Evolutionary conservation across 495 filamentous ascomycete species (phyloP), one percentile per base, ranked within the genome.

Genomic region (Tuber indicum): DNA sequence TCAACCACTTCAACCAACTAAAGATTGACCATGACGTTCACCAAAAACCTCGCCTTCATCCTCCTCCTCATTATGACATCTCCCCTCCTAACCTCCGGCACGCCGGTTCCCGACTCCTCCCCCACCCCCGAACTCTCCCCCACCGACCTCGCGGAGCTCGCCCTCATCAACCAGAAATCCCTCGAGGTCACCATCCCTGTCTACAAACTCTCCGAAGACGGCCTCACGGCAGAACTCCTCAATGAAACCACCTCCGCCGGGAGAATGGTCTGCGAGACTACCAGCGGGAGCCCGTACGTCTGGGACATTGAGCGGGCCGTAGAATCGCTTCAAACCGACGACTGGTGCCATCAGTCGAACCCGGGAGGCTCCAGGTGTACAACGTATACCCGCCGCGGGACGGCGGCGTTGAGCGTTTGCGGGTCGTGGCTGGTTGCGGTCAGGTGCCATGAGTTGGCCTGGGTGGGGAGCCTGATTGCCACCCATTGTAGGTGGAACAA

Each of bases 31-130:
- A 66, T 32, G 58, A 26, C 3, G 58, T 36, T 66, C 16, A 16
- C 26, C 58, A 17, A 36, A 32, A 36, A 32, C 26, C 26, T 66
- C 58, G 1, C 7, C 26, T 12, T 36, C 58, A 36, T 14, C 58
- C 14, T 17, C 10, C 58, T 66, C 58, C 26, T 58, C 72, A 4
- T 62, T 12, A 70, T 72, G 73, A 70, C 76, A 58, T 14, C 72
- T 19, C 0, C 58, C 32, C 44, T 41, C 46, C 41, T 66, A 32
- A 41, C 43, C 23, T 69, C 74, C 58, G 76, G 80, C 75, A 76
- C 74, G 69, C 80, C 76, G 72, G 47, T 77, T 66, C 75, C 74
- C 26, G 26, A 32, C 58, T 17, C 32, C 3, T 8, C 49, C 21
- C 21, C 1, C 7, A 2, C 39, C 39, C 0, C 7, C 42, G n/a